Evolutionary conservation across 192 early-diverging fungal species (phyloP), one percentile per base, ranked within the genome.

Genomic region (Allomyces javanicus): DNA sequence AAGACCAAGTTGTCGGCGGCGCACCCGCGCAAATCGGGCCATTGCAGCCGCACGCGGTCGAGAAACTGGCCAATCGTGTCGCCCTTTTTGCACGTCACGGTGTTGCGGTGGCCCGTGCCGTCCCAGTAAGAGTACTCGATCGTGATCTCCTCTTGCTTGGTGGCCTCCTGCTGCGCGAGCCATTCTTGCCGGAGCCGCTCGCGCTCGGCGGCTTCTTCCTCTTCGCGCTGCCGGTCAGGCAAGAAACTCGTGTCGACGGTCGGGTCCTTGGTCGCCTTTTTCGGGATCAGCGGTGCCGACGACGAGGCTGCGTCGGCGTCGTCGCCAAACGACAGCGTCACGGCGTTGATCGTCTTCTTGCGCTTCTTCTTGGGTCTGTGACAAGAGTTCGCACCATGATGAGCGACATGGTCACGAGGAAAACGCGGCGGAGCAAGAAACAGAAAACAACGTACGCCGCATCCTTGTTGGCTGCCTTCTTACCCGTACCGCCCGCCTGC

Each of bases 101-200:
- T 74, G 27, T 85, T 86, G 45, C 94, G 89, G 67, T 96, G 94
- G 1, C 94, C 94, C n/a, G 85, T 81, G 21, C 94, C 94, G 71
- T 97, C 93, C 94, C 94, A 97, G 69, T 91, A 97, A 63, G 85
- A 88, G 71, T 95, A 97, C 21, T 92, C 93, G 64, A 97, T 86
- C 19, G 72, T 70, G 43, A 97, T 90, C 10, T 76, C 74, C 72
- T 97, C 88, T 61, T 84, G 80, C 76, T 97, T 95, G 67, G 90
- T 84, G 44, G 76, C 72, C 45, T 92, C 89, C 62, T 97, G 94
- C 64, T 85, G 82, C 62, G 65, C 71, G 10, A 93, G 69, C 94
- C 94, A 97, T 63, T 93, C 77, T 43, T 87, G 75, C 44, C 89
- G 74, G 64, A 97, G 68, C 61, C 84, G 73, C 64, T 94, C 90